These are phyloP conservation scores for Berberis thunbergii DNA, from an alignment of 164 flowering plant species.

Conservation along the genomic window DNA sequence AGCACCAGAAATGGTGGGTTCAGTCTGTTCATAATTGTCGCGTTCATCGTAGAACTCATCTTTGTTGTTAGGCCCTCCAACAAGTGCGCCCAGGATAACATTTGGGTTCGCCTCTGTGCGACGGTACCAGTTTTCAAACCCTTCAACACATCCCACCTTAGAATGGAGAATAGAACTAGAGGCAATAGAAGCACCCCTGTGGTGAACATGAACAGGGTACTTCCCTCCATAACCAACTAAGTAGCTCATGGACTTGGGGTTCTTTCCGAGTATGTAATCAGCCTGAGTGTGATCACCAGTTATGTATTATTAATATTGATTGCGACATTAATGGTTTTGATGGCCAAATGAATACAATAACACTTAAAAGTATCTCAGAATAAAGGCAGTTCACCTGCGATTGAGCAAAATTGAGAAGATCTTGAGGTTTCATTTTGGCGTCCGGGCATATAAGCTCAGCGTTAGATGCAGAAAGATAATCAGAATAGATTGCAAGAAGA, in stretches of 20 bases:
- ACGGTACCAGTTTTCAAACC: constrained; percentile 68
- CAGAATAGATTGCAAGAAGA: constrained; percentile 72
- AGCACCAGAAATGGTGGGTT: constrained; percentile 53
- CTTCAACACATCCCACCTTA: constrained; percentile 50
- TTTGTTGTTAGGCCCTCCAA: constrained; percentile 73
- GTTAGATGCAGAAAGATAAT: constrained; percentile 45
- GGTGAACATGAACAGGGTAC: constrained; percentile 68
- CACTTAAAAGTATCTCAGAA: not conserved
- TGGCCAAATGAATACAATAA: not conserved
- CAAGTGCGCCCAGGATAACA: constrained; percentile 60
- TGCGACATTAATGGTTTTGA: not conserved
- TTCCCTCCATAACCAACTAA: constrained; percentile 62
- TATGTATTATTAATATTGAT: not conserved
- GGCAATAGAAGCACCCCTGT: constrained; percentile 73
- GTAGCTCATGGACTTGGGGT: constrained; percentile 77
- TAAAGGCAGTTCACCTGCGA: constrained; percentile 47
- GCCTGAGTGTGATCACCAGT: constrained; percentile 29
- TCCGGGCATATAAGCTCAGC: constrained; percentile 51
- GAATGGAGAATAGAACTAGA: constrained; percentile 24
- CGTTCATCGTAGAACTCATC: constrained; percentile 58
- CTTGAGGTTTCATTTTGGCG: constrained; percentile 38
- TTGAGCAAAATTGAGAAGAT: constrained; percentile 58
- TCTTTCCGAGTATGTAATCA: constrained; percentile 85
- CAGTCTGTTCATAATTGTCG: constrained; percentile 59
- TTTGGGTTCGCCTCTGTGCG: constrained; percentile 57